phyloP scores from a whole-genome alignment of 179 eudicot species.

The Beta corolliflora region DNA sequence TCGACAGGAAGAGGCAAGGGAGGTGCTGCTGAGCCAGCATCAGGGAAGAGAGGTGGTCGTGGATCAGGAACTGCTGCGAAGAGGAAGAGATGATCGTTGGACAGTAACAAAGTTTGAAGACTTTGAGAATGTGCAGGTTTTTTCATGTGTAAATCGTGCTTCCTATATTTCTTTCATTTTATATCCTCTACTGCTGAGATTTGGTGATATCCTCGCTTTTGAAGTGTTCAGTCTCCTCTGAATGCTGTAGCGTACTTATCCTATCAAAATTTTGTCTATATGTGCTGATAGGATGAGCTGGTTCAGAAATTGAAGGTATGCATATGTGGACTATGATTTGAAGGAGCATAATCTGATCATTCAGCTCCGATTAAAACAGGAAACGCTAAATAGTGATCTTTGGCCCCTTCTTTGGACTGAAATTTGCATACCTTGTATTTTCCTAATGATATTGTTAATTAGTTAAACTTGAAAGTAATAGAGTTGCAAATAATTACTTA shows the following conservation, averaged over 20 bases:
- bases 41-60: constrained; percentile 53
- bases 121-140: not conserved
- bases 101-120: not conserved
- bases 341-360: constrained; percentile 1
- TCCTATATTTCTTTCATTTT: not conserved
- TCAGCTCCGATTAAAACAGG: not conserved
- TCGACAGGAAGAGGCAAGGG: constrained; percentile 68
- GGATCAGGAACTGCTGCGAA: constrained; percentile 62
- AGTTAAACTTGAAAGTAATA: too few relatives aligned
- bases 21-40: constrained; percentile 39
- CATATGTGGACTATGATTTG: not conserved
- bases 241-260: not conserved
- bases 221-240: constrained; percentile 11
- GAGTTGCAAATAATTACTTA: too few relatives aligned
- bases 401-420: too few relatives aligned
- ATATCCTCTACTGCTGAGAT: not conserved
- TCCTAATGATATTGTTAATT: too few relatives aligned
- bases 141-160: not conserved
- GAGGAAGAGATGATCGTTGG: constrained; percentile 51
- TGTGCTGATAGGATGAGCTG: constrained; percentile 25
- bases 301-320: not conserved
- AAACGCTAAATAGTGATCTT: not conserved
- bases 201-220: not conserved
- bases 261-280: constrained; percentile 32
- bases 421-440: too few relatives aligned